Percentiles rank a stretch among this genome's conserved stretches.
Conservation (phyloP, 352 stramenopile genomes). For the Globisporangium paddicum region DNA sequence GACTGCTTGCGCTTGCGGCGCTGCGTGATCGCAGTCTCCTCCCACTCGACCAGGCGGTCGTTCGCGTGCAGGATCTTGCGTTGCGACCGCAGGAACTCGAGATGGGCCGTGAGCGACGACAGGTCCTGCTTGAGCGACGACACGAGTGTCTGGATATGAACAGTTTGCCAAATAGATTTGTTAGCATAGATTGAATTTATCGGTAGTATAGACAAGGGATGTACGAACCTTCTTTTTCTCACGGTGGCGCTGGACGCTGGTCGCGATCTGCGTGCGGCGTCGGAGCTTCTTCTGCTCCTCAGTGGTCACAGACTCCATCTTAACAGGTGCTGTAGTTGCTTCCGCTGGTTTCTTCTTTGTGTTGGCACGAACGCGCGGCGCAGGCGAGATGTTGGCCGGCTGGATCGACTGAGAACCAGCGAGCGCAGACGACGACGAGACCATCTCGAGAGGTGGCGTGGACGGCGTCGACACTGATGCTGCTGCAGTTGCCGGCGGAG, state of each 20-base stretch:
- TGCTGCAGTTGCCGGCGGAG: neutral
- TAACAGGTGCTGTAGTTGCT: neutral
- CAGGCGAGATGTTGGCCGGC: neutral
- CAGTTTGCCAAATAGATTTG: neutral
- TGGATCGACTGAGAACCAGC: neutral
- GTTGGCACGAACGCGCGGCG: neutral
- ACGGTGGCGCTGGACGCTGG: conserved; percentile 56
- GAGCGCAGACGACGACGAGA: neutral
- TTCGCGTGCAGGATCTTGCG: conserved; percentile 37
- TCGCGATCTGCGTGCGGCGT: conserved; percentile 56
- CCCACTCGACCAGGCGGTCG: conserved; percentile 43
- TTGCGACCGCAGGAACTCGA: conserved; percentile 36
- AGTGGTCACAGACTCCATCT: conserved; percentile 22
- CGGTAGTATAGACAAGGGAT: neutral
- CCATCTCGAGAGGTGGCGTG: neutral
- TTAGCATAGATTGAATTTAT: neutral
- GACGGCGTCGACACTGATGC: neutral
- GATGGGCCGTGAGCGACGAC: conserved; percentile 28
- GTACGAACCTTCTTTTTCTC: conserved; percentile 50
- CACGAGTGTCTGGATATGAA: conserved; percentile 33
- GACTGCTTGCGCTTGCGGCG: conserved; percentile 53
- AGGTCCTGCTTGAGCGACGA: conserved; percentile 44
- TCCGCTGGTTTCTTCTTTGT: neutral
- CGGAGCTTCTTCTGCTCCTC: conserved; percentile 59
- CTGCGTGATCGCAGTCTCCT: conserved; percentile 59